A percentile compares a stretch with the other conserved stretches of the same genome.
Evolutionary conservation across 2,329 filamentous ascomycete species (phyloP).

Genomic region (Calonectria leucothoes): DNA sequence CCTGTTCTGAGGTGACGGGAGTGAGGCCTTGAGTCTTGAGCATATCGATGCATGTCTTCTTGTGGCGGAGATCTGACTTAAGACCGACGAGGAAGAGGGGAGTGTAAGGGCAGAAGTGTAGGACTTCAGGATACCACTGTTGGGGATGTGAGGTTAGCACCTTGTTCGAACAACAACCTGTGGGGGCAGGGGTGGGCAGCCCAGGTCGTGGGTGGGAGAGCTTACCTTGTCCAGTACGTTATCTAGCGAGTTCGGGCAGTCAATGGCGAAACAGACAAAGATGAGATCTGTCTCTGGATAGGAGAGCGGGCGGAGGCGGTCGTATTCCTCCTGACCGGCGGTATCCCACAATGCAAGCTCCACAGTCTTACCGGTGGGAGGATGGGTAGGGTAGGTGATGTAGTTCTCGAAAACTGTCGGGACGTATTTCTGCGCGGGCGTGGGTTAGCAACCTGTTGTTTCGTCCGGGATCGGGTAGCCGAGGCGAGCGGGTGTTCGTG

Average conservation of each 20-base stretch:
- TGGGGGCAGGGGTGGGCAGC: conserved; percentile 40
- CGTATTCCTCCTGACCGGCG: conserved; percentile 98
- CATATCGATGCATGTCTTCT: conserved; percentile 97
- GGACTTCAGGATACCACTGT: conserved; percentile 98
- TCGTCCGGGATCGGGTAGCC: neutral
- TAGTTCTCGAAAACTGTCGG: conserved; percentile 99
- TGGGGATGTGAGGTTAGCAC: conserved; percentile 12
- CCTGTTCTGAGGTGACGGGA: conserved; percentile 92
- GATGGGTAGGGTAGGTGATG: conserved; percentile 95
- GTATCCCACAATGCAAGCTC: conserved; percentile 99
- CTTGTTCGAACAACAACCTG: neutral
- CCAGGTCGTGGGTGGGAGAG: neutral
- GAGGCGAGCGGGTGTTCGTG: neutral
- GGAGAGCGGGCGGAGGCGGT: conserved; percentile 92
- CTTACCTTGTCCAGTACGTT: conserved; percentile 98
- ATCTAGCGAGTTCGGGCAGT: conserved; percentile 97
- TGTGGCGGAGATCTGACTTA: conserved; percentile 95
- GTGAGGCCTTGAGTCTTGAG: conserved; percentile 98
- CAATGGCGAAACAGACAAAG: conserved; percentile 99
- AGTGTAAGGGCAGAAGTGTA: conserved; percentile 98
- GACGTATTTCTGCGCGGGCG: conserved; percentile 88
- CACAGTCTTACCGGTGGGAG: conserved; percentile 89
- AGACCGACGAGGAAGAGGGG: conserved; percentile 95
- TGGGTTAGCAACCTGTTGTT: conserved; percentile 10
- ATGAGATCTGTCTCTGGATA: conserved; percentile 98